Evolutionary conservation across 495 filamentous ascomycete genomes (phyloP).

Genomic region (Pyrenula aspistea): DNA sequence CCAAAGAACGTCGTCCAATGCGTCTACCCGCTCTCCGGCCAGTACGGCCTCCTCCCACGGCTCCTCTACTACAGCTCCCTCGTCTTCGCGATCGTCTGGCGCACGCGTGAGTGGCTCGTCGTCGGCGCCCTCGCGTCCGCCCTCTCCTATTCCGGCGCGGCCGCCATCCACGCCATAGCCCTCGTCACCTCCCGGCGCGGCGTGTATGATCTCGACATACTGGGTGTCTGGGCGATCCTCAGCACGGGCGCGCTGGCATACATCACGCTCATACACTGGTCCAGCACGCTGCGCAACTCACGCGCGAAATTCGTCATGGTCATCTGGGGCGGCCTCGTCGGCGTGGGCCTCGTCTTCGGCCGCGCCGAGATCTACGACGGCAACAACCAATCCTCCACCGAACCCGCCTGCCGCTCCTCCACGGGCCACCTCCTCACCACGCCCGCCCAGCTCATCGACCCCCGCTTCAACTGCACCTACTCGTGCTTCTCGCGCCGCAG

Average conservation of each 20-base stretch:
- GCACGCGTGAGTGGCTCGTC: constrained; percentile 6
- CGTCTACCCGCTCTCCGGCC: constrained; percentile 4
- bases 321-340: neutral
- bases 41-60: constrained; percentile 6
- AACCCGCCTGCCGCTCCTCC: neutral
- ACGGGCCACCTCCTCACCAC: neutral
- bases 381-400: neutral
- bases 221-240: constrained; percentile 5
- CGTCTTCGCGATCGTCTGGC: constrained; percentile 6
- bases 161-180: constrained; percentile 7
- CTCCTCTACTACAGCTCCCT: constrained; percentile 9
- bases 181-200: constrained; percentile 4
- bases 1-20: neutral
- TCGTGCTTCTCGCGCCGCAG: neutral
- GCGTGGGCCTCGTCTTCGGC: neutral
- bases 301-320: constrained; percentile 1
- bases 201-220: constrained; percentile 4
- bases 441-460: neutral
- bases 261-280: constrained; percentile 7
- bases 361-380: neutral
- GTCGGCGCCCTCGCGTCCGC: constrained; percentile 5
- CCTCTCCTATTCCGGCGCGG: constrained; percentile 6
- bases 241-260: constrained; percentile 5
- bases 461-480: neutral
- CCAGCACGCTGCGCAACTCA: constrained; percentile 3